Evolutionary conservation across 2,329 filamentous ascomycete species (phyloP).

Genomic region (Venturia oleaginea): DNA sequence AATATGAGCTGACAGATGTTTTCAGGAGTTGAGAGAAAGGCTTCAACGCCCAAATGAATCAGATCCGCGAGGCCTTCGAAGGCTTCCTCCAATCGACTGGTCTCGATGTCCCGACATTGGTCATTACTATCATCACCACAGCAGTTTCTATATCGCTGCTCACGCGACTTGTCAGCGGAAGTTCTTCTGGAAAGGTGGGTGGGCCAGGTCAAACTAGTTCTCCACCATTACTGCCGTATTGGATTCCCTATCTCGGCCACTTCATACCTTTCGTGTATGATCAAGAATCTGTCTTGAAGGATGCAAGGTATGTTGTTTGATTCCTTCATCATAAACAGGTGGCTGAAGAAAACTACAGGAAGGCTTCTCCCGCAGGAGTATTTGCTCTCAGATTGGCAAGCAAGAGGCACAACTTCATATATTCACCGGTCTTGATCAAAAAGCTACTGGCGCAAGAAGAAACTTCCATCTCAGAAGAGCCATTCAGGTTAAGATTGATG

Average conservation of each 20-base stretch:
- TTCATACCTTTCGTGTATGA: conserved; percentile 2
- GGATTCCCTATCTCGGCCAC: conserved; percentile 12
- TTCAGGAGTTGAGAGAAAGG: not conserved
- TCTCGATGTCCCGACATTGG: conserved; percentile 1
- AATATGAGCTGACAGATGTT: not conserved
- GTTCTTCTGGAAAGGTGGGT: not conserved
- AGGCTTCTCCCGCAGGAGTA: conserved; percentile 1
- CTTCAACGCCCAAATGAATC: not conserved
- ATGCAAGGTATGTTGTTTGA: conserved; percentile 2
- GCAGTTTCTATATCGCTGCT: not conserved
- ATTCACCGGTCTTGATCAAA: conserved; percentile 7
- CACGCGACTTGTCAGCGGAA: conserved; percentile 10
- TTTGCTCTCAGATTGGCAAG: conserved; percentile 8
- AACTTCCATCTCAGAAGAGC: not conserved
- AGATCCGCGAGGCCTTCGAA: not conserved
- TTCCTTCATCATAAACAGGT: not conserved
- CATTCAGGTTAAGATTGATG: not conserved
- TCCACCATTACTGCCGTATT: conserved; percentile 12
- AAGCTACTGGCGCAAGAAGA: not conserved
- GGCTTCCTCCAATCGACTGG: not conserved
- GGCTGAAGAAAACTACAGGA: not conserved
- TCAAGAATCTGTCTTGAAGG: conserved; percentile 3
- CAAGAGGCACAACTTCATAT: conserved; percentile 1
- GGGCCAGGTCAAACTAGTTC: not conserved
- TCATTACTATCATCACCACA: not conserved